Percentiles rank a stretch among this genome's conserved stretches.
Conservation (phyloP, 257 asterid genomes). For the Knoxia roxburghii region DNA sequence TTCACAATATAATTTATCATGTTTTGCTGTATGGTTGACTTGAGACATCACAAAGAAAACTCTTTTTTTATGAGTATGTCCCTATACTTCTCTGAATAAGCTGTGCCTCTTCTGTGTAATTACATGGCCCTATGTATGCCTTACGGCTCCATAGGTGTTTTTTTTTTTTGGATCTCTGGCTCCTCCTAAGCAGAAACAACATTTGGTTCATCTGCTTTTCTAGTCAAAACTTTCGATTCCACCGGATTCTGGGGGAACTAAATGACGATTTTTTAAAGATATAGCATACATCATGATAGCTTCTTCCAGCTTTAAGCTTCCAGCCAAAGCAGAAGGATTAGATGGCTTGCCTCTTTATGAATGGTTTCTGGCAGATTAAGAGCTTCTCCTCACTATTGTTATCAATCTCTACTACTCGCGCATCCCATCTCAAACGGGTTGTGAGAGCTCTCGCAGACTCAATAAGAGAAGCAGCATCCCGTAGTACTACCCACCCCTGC, state of each 20-base stretch:
- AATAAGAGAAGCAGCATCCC: conserved; percentile 57
- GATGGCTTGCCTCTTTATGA: conserved; percentile 61
- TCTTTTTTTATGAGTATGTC: conserved; percentile 16
- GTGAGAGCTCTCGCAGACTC: conserved; percentile 78
- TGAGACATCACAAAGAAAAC: conserved; percentile 33
- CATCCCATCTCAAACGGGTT: conserved; percentile 88
- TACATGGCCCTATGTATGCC: conserved; percentile 58
- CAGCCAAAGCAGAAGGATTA: conserved; percentile 26
- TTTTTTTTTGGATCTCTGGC: conserved; percentile 15
- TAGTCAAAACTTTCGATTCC: conserved; percentile 41
- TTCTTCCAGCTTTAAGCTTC: conserved; percentile 27
- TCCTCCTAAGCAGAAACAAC: conserved; percentile 17
- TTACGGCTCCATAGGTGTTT: conserved; percentile 67
- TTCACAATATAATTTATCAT: conserved; percentile 35
- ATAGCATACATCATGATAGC: conserved; percentile 32
- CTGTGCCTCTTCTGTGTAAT: conserved; percentile 31
- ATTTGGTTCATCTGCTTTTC: conserved; percentile 22
- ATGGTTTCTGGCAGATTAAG: conserved; percentile 96
- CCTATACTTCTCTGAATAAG: conserved; percentile 33
- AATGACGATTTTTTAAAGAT: conserved; percentile 21
- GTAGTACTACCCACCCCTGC: conserved; percentile 94
- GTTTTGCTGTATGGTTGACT: conserved; percentile 27
- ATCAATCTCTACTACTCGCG: conserved; percentile 86
- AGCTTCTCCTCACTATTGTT: conserved; percentile 75
- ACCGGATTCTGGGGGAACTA: conserved; percentile 28